Base-by-base conservation (phyloP, 495 filamentous ascomycete genomes). In the Usnea hakonensis region DNA sequence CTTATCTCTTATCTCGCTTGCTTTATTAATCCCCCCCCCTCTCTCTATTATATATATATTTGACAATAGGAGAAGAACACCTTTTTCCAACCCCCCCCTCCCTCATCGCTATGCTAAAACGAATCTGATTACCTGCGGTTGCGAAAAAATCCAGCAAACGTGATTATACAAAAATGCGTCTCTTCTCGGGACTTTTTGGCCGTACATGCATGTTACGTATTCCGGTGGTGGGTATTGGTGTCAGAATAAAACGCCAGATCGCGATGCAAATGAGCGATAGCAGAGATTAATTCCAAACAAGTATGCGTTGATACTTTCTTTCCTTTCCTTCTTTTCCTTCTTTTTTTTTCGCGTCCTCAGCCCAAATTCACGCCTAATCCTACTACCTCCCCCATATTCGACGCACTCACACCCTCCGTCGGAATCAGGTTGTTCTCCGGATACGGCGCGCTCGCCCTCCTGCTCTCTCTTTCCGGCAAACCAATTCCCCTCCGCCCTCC, bases 381-480 rank as follows among this genome's bases (percentile, higher is more conserved):
- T 14, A 62, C 48, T 0, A 38, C 33, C 17, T 28, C 60, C 13
- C 44, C 60, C 52, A 30, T 37, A 26, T 62, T 37, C 30, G 48
- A 48, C 36, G 58, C 58, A 43, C 58, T 61, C 13, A 21, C 3
- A 19, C 58, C 33, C 58, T 17, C 26, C 6, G 65, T 69, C n/a
- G 67, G 62, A 28, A 69, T 67, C 2, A 65, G 43, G 21, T 63
- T 69, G 9, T 55, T 28, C 17, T 65, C 52, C 58, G 67, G 65
- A 53, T 69, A 69, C 35, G 62, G 48, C 0, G 46, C 62, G 17
- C 55, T 63, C 17, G 17, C 55, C 55, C 55, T 60, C 55, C 46
- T 52, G 19, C 46, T 35, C 5, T 33, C 36, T 8, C 60, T 33
- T 17, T 58, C 43, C 9, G 14, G 46, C 46, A 50, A 1, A 5